Percentiles rank a stretch among this genome's conserved stretches.
Evolutionary conservation across 1,284 basidiomycete species (phyloP).

Genomic region (Moesziomyces sp.): DNA sequence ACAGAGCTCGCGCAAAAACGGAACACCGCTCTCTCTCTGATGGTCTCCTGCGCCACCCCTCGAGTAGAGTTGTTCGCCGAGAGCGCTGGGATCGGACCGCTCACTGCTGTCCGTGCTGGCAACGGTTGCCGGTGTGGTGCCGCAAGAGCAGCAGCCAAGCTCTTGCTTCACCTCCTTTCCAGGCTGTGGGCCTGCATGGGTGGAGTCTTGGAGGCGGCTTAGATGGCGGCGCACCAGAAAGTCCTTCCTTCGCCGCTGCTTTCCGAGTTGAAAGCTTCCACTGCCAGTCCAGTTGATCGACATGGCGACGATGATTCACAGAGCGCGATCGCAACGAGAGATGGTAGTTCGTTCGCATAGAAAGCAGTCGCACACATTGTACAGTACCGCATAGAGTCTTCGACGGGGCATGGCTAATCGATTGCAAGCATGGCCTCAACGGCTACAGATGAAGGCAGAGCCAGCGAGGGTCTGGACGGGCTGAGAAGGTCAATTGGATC

Average conservation of each 20-base stretch:
- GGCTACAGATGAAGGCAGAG: too few relatives aligned
- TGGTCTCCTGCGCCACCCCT: background rate
- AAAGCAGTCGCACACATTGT: too few relatives aligned
- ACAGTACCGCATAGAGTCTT: too few relatives aligned
- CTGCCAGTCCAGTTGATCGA: slow-evolving; percentile 51
- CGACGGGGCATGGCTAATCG: too few relatives aligned
- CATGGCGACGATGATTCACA: slow-evolving; percentile 8
- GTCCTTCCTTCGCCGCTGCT: slow-evolving; percentile 13
- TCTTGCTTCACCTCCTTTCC: background rate
- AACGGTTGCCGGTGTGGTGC: background rate
- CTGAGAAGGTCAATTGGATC: background rate
- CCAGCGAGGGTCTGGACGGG: too few relatives aligned
- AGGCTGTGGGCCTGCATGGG: background rate
- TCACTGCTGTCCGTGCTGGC: background rate
- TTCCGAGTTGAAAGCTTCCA: slow-evolving; percentile 24
- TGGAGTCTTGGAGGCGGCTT: background rate
- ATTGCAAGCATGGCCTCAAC: too few relatives aligned
- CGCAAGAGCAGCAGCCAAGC: background rate
- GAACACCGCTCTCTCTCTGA: background rate
- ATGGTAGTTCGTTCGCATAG: background rate
- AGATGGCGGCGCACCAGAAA: background rate
- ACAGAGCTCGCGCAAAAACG: slow-evolving; percentile 7
- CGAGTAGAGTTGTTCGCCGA: background rate
- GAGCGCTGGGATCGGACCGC: background rate
- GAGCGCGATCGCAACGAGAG: background rate